Conservation (phyloP, 2,329 filamentous ascomycete species). For the Trichophyton verrucosum region DNA sequence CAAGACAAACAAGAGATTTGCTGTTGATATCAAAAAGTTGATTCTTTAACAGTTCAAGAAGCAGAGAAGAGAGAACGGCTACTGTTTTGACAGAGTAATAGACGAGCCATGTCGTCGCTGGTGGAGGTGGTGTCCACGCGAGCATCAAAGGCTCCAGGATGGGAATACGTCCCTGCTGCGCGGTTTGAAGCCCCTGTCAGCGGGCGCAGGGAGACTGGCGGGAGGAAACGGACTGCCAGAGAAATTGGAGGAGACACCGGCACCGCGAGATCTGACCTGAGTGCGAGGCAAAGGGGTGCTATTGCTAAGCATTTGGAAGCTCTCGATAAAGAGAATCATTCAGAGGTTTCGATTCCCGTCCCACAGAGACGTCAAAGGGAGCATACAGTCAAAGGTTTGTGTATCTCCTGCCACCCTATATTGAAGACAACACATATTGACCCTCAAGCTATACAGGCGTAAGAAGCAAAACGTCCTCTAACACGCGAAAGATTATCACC, state of each 20-base stretch:
- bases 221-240: slow-evolving; percentile 59
- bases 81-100: background rate
- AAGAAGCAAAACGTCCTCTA: slow-evolving; percentile 33
- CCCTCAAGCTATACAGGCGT: slow-evolving; percentile 16
- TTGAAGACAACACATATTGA: background rate
- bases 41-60: background rate
- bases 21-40: background rate
- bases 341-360: slow-evolving; percentile 59
- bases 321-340: slow-evolving; percentile 66
- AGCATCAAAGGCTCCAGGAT: slow-evolving; percentile 66
- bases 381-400: slow-evolving; percentile 30
- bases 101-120: slow-evolving; percentile 47
- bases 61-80: background rate
- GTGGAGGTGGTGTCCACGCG: slow-evolving; percentile 59
- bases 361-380: slow-evolving; percentile 42
- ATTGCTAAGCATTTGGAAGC: slow-evolving; percentile 69
- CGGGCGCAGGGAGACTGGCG: slow-evolving; percentile 32
- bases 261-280: slow-evolving; percentile 47
- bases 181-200: slow-evolving; percentile 42
- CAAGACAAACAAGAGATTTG: background rate
- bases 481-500: slow-evolving; percentile 36
- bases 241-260: slow-evolving; percentile 35
- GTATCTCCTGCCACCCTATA: background rate
- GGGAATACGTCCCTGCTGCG: slow-evolving; percentile 80
- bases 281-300: slow-evolving; percentile 70